Conservation (phyloP, 192 early-diverging fungal genomes). For the Backusella morwellensis region DNA sequence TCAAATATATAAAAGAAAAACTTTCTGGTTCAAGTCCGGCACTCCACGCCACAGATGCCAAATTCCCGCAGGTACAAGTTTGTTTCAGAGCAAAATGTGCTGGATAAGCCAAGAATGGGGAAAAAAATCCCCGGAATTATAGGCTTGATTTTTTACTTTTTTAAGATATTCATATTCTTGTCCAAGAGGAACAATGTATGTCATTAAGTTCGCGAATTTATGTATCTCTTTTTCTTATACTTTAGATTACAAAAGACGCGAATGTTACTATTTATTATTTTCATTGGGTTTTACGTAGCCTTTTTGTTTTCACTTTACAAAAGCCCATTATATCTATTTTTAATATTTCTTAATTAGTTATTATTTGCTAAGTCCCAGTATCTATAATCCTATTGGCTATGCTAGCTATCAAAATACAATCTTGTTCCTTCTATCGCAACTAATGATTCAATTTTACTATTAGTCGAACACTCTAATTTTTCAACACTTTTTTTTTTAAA, state of each 20-base stretch:
- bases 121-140: neutral
- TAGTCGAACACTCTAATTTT: too few relatives aligned
- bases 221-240: neutral
- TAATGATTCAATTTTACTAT: too few relatives aligned
- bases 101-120: neutral
- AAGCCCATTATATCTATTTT: too few relatives aligned
- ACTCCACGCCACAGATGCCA: neutral
- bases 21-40: neutral
- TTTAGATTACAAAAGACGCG: neutral
- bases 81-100: neutral
- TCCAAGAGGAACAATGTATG: neutral
- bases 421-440: too few relatives aligned
- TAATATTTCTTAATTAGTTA: too few relatives aligned
- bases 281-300: too few relatives aligned
- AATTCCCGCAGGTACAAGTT: neutral
- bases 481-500: too few relatives aligned
- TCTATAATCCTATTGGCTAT: too few relatives aligned
- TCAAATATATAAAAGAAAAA: neutral
- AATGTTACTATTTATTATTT: too few relatives aligned
- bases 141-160: neutral
- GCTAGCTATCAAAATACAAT: too few relatives aligned
- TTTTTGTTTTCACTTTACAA: too few relatives aligned
- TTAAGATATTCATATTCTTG: neutral
- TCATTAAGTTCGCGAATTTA: neutral
- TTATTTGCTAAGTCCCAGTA: too few relatives aligned